phyloP scores from a whole-genome alignment of 192 early-diverging fungal species.

The Entophlyctis luteolus region DNA sequence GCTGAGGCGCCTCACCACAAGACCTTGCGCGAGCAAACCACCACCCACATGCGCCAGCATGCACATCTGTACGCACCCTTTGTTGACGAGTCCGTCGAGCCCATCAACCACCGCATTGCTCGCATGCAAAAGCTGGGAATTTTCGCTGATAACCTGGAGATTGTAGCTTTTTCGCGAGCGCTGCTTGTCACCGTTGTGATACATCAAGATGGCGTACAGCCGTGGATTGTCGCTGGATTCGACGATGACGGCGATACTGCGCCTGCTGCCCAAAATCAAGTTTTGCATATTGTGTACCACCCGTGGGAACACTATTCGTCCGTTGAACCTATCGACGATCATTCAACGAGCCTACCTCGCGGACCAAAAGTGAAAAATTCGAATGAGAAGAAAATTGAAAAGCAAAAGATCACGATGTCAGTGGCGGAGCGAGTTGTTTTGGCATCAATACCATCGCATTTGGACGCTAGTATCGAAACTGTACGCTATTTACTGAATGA shows the following conservation, averaged over 20 bases:
- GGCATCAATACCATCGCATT: background rate
- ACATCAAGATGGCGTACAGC: constrained; percentile 34
- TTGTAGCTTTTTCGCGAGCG: constrained; percentile 37
- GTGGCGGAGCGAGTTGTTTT: constrained; percentile 1
- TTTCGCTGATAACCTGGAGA: constrained; percentile 40
- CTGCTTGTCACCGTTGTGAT: constrained; percentile 26
- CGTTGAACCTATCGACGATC: background rate
- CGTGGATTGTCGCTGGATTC: constrained; percentile 28
- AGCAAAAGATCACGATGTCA: background rate
- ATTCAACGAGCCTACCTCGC: background rate
- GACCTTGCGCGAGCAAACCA: constrained; percentile 1
- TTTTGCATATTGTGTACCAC: constrained; percentile 37
- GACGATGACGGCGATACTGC: background rate
- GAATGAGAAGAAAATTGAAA: background rate
- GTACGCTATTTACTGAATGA: constrained; percentile 1
- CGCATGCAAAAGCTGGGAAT: constrained; percentile 33
- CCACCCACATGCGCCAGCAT: constrained; percentile 23
- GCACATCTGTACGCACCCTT: constrained; percentile 30
- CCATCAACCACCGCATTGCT: constrained; percentile 21
- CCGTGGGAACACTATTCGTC: constrained; percentile 34
- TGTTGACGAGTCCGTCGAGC: constrained; percentile 22
- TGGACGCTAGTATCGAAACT: background rate
- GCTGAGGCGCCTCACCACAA: constrained; percentile 10
- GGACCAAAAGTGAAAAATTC: background rate
- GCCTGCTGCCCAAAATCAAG: background rate